A percentile compares a stretch with the other conserved stretches of the same genome.
phyloP scores from a whole-genome alignment of 768 basidiomycete species.

The Pluteus cervinus region DNA sequence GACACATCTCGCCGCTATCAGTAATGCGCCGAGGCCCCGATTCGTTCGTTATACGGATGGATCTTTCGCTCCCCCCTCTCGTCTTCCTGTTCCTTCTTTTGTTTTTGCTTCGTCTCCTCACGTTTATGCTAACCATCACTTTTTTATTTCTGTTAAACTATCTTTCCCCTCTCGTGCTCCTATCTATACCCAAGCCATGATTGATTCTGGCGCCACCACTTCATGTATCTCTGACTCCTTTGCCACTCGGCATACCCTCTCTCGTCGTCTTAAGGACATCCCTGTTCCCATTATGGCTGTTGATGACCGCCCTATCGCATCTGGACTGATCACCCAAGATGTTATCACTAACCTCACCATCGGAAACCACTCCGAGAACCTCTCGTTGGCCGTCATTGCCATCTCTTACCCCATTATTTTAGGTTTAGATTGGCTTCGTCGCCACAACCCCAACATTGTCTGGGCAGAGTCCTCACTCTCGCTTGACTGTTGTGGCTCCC shows the following conservation, averaged over 20 bases:
- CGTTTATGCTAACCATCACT: slow-evolving; percentile 15
- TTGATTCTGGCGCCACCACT: slow-evolving; percentile 29
- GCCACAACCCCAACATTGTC: slow-evolving; percentile 29
- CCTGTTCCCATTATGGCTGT: slow-evolving; percentile 30
- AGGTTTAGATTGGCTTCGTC: slow-evolving; percentile 29
- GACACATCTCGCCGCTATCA: slow-evolving; percentile 15
- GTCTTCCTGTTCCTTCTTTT: slow-evolving; percentile 14
- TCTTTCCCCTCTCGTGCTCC: slow-evolving; percentile 23
- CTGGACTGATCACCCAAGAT: slow-evolving; percentile 33
- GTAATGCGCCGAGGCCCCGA: slow-evolving; percentile 13
- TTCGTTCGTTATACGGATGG: slow-evolving; percentile 10
- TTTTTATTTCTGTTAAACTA: slow-evolving; percentile 21
- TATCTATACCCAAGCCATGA: slow-evolving; percentile 26
- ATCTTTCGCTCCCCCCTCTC: slow-evolving; percentile 11
- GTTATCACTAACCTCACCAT: slow-evolving; percentile 22
- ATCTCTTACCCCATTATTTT: slow-evolving; percentile 28
- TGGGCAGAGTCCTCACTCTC: slow-evolving; percentile 20
- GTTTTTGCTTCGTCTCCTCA: slow-evolving; percentile 12
- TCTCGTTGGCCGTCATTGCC: slow-evolving; percentile 23
- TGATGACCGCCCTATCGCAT: slow-evolving; percentile 31
- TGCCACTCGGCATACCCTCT: slow-evolving; percentile 23
- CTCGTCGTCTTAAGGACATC: slow-evolving; percentile 20
- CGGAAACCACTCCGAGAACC: slow-evolving; percentile 21
- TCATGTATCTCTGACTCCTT: slow-evolving; percentile 32
- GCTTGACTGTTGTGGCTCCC: slow-evolving; percentile 18